A percentile compares a stretch with the other conserved stretches of the same genome.
Evolutionary conservation across 176 grass and related monocot genomes (phyloP).

Genomic region (Bothriochloa decipiens): DNA sequence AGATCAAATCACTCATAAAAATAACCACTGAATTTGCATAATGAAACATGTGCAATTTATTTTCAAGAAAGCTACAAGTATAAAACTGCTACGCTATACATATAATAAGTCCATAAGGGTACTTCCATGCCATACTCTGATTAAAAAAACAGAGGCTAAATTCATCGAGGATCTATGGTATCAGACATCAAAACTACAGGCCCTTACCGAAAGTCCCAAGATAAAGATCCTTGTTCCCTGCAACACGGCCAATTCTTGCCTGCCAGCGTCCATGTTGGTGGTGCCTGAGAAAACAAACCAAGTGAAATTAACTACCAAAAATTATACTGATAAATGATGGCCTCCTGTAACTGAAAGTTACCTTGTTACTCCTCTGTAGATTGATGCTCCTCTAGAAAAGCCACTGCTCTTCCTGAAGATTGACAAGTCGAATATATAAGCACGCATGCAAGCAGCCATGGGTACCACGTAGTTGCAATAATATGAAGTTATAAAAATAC

Average conservation of each 20-base stretch:
- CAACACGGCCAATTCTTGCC: conserved; percentile 94
- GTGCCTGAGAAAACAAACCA: conserved; percentile 58
- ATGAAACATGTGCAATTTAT: neutral
- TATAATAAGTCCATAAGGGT: neutral
- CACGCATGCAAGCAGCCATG: conserved; percentile 19
- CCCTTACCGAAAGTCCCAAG: conserved; percentile 86
- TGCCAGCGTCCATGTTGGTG: conserved; percentile 98
- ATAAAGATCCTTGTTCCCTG: conserved; percentile 98
- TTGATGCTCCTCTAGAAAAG: conserved; percentile 90
- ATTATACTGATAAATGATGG: conserved; percentile 6
- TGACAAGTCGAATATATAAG: conserved; percentile 14
- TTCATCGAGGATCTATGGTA: neutral
- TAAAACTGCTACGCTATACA: neutral
- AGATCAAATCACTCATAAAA: conserved; percentile 2
- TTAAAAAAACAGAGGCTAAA: neutral
- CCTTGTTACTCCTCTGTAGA: conserved; percentile 96
- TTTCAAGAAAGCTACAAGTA: neutral
- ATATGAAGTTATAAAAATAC: conserved; percentile 42
- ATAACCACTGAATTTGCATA: neutral
- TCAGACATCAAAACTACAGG: conserved; percentile 4
- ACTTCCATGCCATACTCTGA: neutral
- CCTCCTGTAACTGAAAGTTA: conserved; percentile 40
- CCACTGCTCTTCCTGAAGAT: conserved; percentile 89
- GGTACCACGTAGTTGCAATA: neutral
- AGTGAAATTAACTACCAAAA: conserved; percentile 4